Conservation (phyloP, 495 filamentous ascomycete genomes). For the Aspergillus taichungensis region DNA sequence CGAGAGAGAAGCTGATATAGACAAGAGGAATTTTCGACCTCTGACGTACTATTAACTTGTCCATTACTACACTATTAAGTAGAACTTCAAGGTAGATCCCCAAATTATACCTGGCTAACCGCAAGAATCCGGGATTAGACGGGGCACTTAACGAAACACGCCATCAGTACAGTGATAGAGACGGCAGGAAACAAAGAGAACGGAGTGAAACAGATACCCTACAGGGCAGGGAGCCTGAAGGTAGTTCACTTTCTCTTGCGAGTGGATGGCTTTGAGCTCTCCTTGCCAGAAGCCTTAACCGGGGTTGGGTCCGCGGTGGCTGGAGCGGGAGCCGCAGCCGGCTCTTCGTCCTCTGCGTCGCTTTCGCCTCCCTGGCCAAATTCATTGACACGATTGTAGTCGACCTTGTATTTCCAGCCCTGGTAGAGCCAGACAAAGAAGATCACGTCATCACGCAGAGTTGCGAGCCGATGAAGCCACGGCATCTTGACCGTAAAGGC, state of each 20-base stretch:
- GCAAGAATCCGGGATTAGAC: too few relatives aligned
- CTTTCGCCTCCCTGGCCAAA: constrained; percentile 94
- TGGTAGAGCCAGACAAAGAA: constrained; percentile 99
- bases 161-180: too few relatives aligned
- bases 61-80: too few relatives aligned
- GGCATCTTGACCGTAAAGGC: constrained; percentile 99
- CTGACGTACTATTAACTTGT: too few relatives aligned
- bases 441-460: constrained; percentile 89
- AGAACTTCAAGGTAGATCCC: too few relatives aligned
- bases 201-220: too few relatives aligned
- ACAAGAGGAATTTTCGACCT: too few relatives aligned
- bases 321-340: constrained; percentile 28
- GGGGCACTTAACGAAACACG: too few relatives aligned
- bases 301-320: constrained; percentile 23
- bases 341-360: constrained; percentile 56
- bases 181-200: too few relatives aligned
- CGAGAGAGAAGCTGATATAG: too few relatives aligned
- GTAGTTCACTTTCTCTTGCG: constrained; percentile 34
- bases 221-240: too few relatives aligned
- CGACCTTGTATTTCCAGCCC: constrained; percentile 83
- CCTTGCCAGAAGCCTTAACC: constrained; percentile 26
- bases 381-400: constrained; percentile 90
- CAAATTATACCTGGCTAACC: too few relatives aligned
- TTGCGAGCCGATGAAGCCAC: constrained; percentile 86
- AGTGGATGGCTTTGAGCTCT: constrained; percentile 21